Evolutionary conservation across 495 filamentous ascomycete species (phyloP).

Genomic region (Entonaema liquescens): DNA sequence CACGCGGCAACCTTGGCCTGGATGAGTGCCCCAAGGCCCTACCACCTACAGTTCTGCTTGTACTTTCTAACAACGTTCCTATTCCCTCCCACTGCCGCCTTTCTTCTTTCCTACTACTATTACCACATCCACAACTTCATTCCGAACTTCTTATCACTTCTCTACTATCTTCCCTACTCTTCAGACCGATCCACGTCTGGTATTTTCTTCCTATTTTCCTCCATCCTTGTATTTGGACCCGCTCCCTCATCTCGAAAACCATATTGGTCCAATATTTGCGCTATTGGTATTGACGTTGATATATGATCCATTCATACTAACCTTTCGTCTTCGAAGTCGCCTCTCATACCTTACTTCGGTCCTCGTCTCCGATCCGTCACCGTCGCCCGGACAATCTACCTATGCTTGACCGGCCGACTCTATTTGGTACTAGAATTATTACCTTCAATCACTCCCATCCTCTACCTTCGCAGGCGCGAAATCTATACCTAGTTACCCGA

Average conservation of each 20-base stretch:
- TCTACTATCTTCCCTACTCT: not conserved
- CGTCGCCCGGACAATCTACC: slow-evolving; percentile 11
- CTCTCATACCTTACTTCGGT: slow-evolving; percentile 17
- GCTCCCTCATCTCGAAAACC: not conserved
- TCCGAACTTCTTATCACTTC: slow-evolving; percentile 4
- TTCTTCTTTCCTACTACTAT: slow-evolving; percentile 28
- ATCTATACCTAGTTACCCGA: not conserved
- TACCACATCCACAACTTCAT: slow-evolving; percentile 19
- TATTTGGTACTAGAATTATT: not conserved
- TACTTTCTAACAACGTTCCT: slow-evolving; percentile 28
- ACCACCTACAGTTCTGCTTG: not conserved
- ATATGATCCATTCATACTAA: slow-evolving; percentile 27
- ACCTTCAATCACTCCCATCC: not conserved
- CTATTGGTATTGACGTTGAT: slow-evolving; percentile 11
- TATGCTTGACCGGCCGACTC: not conserved
- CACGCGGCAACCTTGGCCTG: slow-evolving; percentile 42
- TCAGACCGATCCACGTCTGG: not conserved
- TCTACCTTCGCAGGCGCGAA: slow-evolving; percentile 5
- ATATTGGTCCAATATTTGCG: not conserved
- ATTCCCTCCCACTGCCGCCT: slow-evolving; percentile 38
- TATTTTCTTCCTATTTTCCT: not conserved
- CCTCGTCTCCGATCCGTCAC: not conserved
- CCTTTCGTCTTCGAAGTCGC: slow-evolving; percentile 22
- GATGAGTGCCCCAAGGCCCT: not conserved
- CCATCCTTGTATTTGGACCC: not conserved